A percentile compares a stretch with the other conserved stretches of the same genome.
Conservation (phyloP, 345 rosid species). For the Rubroshorea leprosula region DNA sequence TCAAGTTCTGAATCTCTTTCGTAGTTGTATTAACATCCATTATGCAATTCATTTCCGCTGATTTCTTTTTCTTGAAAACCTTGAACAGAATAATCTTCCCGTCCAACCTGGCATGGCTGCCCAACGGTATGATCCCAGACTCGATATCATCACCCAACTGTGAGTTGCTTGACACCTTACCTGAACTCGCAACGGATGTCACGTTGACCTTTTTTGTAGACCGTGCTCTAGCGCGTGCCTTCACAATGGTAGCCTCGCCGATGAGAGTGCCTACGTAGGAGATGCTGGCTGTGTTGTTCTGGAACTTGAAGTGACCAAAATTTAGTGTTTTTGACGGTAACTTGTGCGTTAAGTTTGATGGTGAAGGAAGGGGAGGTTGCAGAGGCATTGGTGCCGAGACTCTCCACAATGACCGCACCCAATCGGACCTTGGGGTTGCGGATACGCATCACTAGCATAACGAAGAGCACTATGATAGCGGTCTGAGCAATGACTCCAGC, state of each 20-base stretch:
- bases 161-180: background rate
- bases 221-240: constrained; percentile 26
- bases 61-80: constrained; percentile 24
- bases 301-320: constrained; percentile 33
- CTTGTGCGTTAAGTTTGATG: constrained; percentile 18
- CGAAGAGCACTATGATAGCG: background rate
- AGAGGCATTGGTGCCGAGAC: background rate
- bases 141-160: constrained; percentile 21
- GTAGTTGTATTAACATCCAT: constrained; percentile 24
- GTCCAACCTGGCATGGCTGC: constrained; percentile 19
- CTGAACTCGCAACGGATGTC: constrained; percentile 20
- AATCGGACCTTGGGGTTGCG: background rate
- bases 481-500: background rate
- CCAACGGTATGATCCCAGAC: constrained; percentile 35
- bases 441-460: background rate
- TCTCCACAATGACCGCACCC: background rate
- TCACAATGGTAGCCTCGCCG: constrained; percentile 23
- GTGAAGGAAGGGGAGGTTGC: constrained; percentile 18
- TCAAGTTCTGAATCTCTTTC: constrained; percentile 17
- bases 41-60: constrained; percentile 32
- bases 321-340: constrained; percentile 31
- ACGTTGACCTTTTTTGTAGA: constrained; percentile 20
- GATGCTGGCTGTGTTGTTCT: constrained; percentile 18
- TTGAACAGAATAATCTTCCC: constrained; percentile 31
- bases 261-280: constrained; percentile 16